Conservation (phyloP, 2,329 filamentous ascomycete genomes). For the Achaetomium macrosporum region DNA sequence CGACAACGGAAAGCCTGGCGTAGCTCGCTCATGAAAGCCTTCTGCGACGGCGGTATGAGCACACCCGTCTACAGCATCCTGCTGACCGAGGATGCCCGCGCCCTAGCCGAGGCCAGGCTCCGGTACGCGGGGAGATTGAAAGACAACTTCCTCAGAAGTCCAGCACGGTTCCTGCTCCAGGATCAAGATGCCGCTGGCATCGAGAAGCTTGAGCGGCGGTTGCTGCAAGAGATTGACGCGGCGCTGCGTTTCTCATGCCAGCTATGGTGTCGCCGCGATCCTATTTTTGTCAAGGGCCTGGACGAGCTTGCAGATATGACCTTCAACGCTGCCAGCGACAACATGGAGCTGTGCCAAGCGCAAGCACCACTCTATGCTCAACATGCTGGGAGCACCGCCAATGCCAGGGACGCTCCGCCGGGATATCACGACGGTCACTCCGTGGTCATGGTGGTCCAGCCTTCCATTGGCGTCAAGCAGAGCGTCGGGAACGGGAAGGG, state of each 20-base stretch:
- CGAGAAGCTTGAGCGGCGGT: slow-evolving; percentile 10
- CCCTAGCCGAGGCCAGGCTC: slow-evolving; percentile 9
- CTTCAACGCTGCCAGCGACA: background rate
- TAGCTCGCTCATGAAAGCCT: slow-evolving; percentile 1
- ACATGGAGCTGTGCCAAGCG: slow-evolving; percentile 8
- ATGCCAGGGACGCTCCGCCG: background rate
- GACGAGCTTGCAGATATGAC: background rate
- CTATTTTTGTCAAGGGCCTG: slow-evolving; percentile 3
- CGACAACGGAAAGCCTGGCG: background rate
- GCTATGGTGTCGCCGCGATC: slow-evolving; percentile 13
- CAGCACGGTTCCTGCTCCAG: slow-evolving; percentile 15
- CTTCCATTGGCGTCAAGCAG: background rate
- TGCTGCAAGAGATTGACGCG: slow-evolving; percentile 14
- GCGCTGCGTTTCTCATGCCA: slow-evolving; percentile 18
- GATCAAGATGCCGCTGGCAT: slow-evolving; percentile 14
- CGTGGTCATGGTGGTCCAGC: slow-evolving; percentile 14
- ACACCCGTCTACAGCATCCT: background rate
- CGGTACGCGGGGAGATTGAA: slow-evolving; percentile 11
- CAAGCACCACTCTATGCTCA: background rate
- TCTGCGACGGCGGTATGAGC: slow-evolving; percentile 9
- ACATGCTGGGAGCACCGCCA: no score
- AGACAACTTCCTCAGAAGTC: slow-evolving; percentile 16
- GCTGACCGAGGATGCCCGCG: background rate
- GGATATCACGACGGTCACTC: slow-evolving; percentile 9
- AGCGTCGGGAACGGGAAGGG: background rate